Conservation (phyloP, 192 early-diverging fungal genomes). For the Haplosporangium gracile region DNA sequence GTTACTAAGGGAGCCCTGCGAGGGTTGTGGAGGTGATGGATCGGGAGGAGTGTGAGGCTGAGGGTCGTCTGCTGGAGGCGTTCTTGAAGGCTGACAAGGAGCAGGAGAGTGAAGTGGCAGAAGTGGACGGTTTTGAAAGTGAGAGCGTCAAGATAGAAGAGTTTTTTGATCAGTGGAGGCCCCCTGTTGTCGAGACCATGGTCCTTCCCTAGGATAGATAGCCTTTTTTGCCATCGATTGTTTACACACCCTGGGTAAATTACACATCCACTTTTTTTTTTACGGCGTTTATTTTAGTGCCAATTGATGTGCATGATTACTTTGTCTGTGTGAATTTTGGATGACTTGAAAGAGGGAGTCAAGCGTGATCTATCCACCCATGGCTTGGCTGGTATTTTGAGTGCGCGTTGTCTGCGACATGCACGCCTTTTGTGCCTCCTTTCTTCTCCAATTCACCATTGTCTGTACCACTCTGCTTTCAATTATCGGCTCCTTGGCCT, state of each 20-base stretch:
- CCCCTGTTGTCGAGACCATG: neutral
- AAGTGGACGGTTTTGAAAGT: neutral
- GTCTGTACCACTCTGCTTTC: too few species aligned
- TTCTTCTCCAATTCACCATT: too few species aligned
- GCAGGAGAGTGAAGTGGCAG: neutral
- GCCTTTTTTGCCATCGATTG: neutral
- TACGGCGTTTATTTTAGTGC: too few species aligned
- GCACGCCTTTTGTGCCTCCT: too few species aligned
- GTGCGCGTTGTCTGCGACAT: too few species aligned
- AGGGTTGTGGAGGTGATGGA: slow-evolving; percentile 63
- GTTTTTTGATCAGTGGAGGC: neutral
- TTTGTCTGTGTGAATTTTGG: too few species aligned
- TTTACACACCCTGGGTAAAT: neutral
- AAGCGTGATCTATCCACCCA: too few species aligned
- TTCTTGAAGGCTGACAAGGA: neutral
- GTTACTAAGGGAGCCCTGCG: slow-evolving; percentile 92
- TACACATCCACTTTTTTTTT: too few species aligned
- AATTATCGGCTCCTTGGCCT: too few species aligned
- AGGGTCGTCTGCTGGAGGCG: neutral
- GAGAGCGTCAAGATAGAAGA: neutral
- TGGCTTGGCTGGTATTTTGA: too few species aligned
- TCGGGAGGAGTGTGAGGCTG: neutral
- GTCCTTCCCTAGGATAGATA: neutral
- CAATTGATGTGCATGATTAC: too few species aligned
- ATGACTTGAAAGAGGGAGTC: too few species aligned